Conservation (phyloP, 83 land plant genomes). For the Diphasiastrum complanatum region DNA sequence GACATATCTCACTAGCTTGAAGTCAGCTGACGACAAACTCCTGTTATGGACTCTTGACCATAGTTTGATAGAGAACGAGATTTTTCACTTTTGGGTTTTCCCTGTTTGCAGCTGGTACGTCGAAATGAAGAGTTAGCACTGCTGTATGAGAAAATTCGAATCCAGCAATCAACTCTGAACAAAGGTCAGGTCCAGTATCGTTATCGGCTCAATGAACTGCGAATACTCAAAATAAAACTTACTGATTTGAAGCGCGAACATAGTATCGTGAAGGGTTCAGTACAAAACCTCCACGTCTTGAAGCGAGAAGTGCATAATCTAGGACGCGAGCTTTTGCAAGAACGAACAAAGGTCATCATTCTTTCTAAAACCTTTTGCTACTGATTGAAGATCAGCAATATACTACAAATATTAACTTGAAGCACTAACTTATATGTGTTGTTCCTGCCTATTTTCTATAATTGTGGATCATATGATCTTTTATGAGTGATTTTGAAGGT, state of each 20-base stretch:
- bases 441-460: too few species aligned
- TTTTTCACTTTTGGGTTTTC: too few species aligned
- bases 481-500: too few species aligned
- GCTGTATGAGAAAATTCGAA: conserved; percentile 30
- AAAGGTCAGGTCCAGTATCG: conserved; percentile 32
- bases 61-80: too few species aligned
- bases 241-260: conserved; percentile 35
- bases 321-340: conserved; percentile 27
- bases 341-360: conserved; percentile 24
- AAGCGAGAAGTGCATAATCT: conserved; percentile 30
- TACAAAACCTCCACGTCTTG: conserved; percentile 21
- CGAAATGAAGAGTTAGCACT: conserved; percentile 24
- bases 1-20: too few species aligned
- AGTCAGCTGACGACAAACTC: too few species aligned
- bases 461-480: too few species aligned
- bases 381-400: too few species aligned
- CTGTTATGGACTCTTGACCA: too few species aligned
- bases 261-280: conserved; percentile 17
- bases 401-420: too few species aligned
- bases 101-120: conserved; percentile 24
- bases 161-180: conserved; percentile 25
- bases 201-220: conserved; percentile 30
- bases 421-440: too few species aligned
- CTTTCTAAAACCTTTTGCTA: too few species aligned
- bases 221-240: conserved; percentile 25